A percentile compares a stretch with the other conserved stretches of the same genome.
Evolutionary conservation across 305 asterid species (phyloP).

Genomic region (Vinca major): DNA sequence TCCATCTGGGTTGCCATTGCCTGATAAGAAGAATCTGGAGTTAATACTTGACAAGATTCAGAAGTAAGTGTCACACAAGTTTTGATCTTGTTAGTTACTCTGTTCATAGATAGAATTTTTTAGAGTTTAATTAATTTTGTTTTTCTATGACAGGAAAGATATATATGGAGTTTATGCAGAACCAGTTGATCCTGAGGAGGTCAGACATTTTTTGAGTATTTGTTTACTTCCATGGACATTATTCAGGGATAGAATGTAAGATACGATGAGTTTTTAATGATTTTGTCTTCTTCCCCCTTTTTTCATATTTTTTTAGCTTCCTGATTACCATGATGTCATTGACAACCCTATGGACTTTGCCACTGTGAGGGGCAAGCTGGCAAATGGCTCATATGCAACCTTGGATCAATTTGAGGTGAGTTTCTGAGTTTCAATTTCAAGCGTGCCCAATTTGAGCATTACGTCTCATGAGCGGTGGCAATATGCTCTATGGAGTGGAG

Average conservation of each 20-base stretch:
- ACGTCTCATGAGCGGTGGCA: not conserved
- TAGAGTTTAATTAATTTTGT: conserved; percentile 21
- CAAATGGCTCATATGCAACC: conserved; percentile 57
- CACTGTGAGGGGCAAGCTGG: conserved; percentile 81
- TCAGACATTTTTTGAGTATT: conserved; percentile 16
- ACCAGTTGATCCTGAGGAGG: conserved; percentile 99
- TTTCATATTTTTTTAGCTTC: conserved; percentile 44
- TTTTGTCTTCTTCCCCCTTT: not conserved
- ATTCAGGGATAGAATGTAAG: conserved; percentile 10
- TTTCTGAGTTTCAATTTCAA: conserved; percentile 4
- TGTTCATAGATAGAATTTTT: conserved; percentile 17
- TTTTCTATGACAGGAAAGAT: conserved; percentile 72
- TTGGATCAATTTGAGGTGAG: conserved; percentile 85
- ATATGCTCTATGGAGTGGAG: not conserved
- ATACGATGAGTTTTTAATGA: conserved; percentile 3
- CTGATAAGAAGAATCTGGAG: conserved; percentile 77
- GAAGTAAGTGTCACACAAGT: conserved; percentile 43
- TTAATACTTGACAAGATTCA: conserved; percentile 87
- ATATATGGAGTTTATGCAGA: conserved; percentile 90
- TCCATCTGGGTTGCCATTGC: conserved; percentile 41
- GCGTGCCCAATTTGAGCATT: conserved; percentile 1
- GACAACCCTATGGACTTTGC: conserved; percentile 95
- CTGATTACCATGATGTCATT: conserved; percentile 88
- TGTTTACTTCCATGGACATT: conserved; percentile 7
- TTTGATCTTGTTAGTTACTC: conserved; percentile 10